phyloP scores from a whole-genome alignment of 192 early-diverging fungal species.

The Glomus cerebriforme region DNA sequence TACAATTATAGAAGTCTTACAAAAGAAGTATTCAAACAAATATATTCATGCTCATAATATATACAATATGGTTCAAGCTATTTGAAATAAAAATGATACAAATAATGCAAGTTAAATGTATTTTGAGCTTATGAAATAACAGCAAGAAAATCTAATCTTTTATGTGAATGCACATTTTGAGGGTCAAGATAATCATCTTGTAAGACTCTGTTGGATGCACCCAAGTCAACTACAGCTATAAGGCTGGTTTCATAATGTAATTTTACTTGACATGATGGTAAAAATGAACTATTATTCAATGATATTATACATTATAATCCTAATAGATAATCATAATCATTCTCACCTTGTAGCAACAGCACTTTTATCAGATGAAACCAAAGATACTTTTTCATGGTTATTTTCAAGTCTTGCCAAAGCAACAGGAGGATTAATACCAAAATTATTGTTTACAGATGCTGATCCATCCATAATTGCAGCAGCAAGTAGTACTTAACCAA shows the following conservation, averaged over 20 bases:
- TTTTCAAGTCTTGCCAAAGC: neutral
- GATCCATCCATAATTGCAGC: neutral
- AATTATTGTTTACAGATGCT: neutral
- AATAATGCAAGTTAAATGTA: constrained; percentile 1
- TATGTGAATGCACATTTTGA: neutral
- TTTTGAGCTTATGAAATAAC: constrained; percentile 2
- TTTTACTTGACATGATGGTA: neutral
- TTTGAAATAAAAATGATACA: neutral
- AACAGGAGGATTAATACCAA: neutral
- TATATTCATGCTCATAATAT: neutral
- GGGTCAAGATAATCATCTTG: constrained; percentile 2
- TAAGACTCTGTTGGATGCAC: neutral
- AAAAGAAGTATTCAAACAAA: neutral
- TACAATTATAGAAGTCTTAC: neutral
- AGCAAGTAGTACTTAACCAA: neutral
- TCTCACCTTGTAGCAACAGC: neutral
- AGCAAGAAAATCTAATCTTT: constrained; percentile 8
- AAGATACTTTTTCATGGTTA: neutral
- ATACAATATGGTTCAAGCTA: neutral
- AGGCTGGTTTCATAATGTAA: neutral
- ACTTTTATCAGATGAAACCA: neutral
- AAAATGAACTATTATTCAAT: constrained; percentile 12
- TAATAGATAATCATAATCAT: constrained; percentile 11
- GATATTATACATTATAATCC: neutral
- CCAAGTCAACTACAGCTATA: neutral